Conservation (phyloP, 1,284 basidiomycete genomes). For the Hypsizygus ulmarius region DNA sequence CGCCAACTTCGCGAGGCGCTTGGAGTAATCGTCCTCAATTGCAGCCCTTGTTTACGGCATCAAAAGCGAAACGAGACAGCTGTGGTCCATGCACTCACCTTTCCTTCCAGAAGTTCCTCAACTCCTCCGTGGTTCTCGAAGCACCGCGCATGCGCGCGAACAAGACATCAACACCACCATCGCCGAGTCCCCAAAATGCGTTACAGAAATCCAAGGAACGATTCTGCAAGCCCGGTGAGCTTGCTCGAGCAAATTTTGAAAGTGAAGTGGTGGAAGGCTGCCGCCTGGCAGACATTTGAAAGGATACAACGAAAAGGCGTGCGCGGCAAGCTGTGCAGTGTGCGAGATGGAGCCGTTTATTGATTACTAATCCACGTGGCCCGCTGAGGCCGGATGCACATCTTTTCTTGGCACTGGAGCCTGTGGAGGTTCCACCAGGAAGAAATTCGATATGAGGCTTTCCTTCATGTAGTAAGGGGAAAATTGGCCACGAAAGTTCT, state of each 20-base stretch:
- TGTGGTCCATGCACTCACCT: slow-evolving; percentile 45
- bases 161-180: slow-evolving; percentile 89
- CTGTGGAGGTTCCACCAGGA: no score
- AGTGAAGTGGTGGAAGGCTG: slow-evolving; percentile 75
- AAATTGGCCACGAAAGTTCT: no score
- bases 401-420: no score
- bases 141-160: slow-evolving; percentile 87
- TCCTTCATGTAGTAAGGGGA: no score
- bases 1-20: slow-evolving; percentile 79
- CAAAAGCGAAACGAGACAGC: slow-evolving; percentile 3
- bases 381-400: no score
- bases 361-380: no score
- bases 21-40: slow-evolving; percentile 96
- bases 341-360: background rate
- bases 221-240: slow-evolving; percentile 47
- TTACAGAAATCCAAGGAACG: slow-evolving; percentile 89
- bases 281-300: slow-evolving; percentile 57
- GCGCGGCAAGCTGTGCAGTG: background rate
- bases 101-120: slow-evolving; percentile 87
- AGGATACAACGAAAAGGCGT: slow-evolving; percentile 6
- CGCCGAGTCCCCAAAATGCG: slow-evolving; percentile 88
- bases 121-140: slow-evolving; percentile 84
- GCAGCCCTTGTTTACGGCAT: slow-evolving; percentile 49
- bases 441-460: no score
- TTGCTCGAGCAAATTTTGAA: slow-evolving; percentile 58